Conservation (phyloP, 192 early-diverging fungal genomes). For the Coemansia guatemalensis region DNA sequence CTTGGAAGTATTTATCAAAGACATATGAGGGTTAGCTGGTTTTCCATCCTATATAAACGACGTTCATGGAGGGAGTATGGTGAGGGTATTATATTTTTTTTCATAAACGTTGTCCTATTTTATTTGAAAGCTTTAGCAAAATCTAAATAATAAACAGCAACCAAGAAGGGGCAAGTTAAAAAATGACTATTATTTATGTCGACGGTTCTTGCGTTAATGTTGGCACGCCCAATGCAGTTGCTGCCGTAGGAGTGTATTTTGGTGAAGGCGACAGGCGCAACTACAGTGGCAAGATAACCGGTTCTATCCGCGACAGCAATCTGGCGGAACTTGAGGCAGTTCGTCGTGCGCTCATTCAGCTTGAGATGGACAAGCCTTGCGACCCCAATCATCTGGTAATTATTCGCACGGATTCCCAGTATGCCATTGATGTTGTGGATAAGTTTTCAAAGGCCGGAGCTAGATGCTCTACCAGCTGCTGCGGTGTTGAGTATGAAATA, state of each 20-base stretch:
- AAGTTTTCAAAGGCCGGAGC: too few species aligned
- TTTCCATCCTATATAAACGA: too few species aligned
- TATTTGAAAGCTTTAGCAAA: too few species aligned
- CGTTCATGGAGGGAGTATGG: too few species aligned
- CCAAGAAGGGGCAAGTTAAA: not conserved
- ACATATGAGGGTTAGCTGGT: too few species aligned
- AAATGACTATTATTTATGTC: constrained; percentile 7
- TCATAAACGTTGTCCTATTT: too few species aligned
- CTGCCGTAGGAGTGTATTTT: constrained; percentile 11
- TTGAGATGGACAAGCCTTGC: not conserved
- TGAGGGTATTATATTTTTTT: too few species aligned
- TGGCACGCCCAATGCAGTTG: not conserved
- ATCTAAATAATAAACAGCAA: too few species aligned
- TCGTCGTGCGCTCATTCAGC: constrained; percentile 1
- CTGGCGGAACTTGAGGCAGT: constrained; percentile 7
- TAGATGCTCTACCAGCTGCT: too few species aligned
- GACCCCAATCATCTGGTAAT: not conserved
- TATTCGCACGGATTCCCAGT: constrained; percentile 2
- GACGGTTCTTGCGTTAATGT: constrained; percentile 12
- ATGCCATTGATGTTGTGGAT: not conserved
- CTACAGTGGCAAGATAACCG: not conserved
- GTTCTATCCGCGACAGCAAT: not conserved
- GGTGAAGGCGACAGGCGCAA: constrained; percentile 5
- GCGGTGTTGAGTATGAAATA: too few species aligned
- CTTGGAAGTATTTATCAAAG: too few species aligned